phyloP scores from a whole-genome alignment of 352 stramenopile genomes.

The Peronospora belbahrii region DNA sequence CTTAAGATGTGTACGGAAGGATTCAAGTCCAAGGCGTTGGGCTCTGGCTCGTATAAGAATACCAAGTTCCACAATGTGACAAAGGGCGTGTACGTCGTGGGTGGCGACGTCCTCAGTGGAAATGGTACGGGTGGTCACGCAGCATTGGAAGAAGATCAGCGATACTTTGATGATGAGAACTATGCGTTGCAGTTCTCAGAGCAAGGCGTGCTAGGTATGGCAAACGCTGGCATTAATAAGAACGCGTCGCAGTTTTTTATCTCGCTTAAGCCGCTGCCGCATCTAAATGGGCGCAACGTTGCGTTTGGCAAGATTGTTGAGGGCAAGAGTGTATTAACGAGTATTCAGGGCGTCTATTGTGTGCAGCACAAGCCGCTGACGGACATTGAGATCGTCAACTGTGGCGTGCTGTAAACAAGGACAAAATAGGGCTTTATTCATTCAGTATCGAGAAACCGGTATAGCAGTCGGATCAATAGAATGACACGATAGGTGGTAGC shows the following conservation, averaged over 20 bases:
- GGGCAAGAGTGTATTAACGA: constrained; percentile 75
- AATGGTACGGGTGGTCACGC: constrained; percentile 72
- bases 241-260: constrained; percentile 99
- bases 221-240: constrained; percentile 95
- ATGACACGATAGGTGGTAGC: too few relatives aligned
- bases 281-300: constrained; percentile 84
- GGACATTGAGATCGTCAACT: constrained; percentile 72
- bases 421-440: constrained; percentile 3
- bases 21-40: constrained; percentile 49
- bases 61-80: constrained; percentile 82
- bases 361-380: constrained; percentile 79
- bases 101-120: constrained; percentile 63
- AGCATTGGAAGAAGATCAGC: constrained; percentile 54
- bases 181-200: constrained; percentile 82
- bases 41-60: constrained; percentile 73
- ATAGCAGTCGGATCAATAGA: too few relatives aligned
- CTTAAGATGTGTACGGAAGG: constrained; percentile 62
- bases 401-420: constrained; percentile 59
- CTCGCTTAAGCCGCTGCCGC: constrained; percentile 72
- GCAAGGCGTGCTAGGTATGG: constrained; percentile 90
- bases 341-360: constrained; percentile 74
- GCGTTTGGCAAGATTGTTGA: constrained; percentile 85
- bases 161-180: constrained; percentile 84
- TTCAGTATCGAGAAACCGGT: constrained; percentile 11
- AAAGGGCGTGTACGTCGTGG: constrained; percentile 71